phyloP scores from a whole-genome alignment of 202 grass and related monocot genomes.

The Bolboschoenoplectus hybrid region DNA sequence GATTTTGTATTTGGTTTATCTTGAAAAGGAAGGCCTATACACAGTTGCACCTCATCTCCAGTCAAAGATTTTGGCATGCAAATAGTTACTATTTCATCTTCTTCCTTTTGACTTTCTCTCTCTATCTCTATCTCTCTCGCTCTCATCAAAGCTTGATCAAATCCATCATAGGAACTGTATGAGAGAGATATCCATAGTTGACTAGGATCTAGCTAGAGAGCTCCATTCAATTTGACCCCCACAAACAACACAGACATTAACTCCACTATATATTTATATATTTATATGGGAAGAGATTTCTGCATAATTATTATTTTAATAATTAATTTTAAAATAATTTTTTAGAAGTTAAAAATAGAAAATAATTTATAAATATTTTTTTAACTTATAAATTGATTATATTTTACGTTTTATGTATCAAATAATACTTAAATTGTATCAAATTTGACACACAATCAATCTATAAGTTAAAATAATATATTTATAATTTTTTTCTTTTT shows the following conservation, averaged over 20 bases:
- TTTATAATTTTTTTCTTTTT: no score
- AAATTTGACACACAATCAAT: no score
- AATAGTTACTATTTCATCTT: neutral
- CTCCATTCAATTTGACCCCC: constrained; percentile 23
- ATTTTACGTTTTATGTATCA: no score
- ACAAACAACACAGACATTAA: neutral
- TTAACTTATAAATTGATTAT: no score
- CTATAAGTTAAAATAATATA: no score
- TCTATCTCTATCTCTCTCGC: constrained; percentile 2
- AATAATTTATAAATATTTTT: no score
- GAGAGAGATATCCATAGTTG: constrained; percentile 37
- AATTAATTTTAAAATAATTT: no score
- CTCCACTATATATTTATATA: neutral
- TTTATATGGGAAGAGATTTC: no score
- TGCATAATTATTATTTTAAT: no score
- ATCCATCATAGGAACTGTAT: constrained; percentile 20
- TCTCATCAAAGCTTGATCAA: constrained; percentile 24
- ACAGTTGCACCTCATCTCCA: neutral
- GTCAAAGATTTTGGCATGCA: neutral
- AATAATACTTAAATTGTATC: no score
- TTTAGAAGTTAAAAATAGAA: no score
- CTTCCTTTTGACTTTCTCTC: constrained; percentile 15
- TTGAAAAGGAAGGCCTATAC: neutral
- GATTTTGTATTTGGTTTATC: neutral
- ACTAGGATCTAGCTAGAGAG: neutral